Conservation (phyloP, 2,329 filamentous ascomycete genomes). For the Tolypocladium cylindrosporum region DNA sequence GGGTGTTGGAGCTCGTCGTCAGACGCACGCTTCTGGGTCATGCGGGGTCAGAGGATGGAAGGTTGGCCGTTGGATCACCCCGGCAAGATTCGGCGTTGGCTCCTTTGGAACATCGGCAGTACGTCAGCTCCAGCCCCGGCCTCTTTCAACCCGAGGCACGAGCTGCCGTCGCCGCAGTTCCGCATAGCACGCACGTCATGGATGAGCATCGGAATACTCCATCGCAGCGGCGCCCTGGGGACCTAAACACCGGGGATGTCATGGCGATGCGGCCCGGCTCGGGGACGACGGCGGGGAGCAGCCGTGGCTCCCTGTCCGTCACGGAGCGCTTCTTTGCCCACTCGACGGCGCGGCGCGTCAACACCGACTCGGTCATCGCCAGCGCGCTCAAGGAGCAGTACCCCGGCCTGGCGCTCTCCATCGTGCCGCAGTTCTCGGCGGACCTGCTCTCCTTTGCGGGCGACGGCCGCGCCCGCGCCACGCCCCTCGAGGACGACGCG, state of each 20-base stretch:
- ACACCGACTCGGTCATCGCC: slow-evolving; percentile 32
- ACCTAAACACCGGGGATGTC: too few species aligned
- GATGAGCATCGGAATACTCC: not conserved
- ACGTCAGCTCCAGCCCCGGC: not conserved
- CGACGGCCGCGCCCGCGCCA: slow-evolving; percentile 25
- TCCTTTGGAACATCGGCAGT: not conserved
- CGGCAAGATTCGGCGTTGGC: not conserved
- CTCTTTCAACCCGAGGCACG: not conserved
- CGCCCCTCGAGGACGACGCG: slow-evolving; percentile 14
- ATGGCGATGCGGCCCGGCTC: not conserved
- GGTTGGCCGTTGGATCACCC: too few species aligned
- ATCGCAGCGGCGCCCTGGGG: not conserved
- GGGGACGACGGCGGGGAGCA: too few species aligned
- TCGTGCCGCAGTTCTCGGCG: slow-evolving; percentile 20
- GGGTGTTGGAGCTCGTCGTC: too few species aligned
- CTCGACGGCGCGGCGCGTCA: slow-evolving; percentile 26
- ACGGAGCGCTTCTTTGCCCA: slow-evolving; percentile 22
- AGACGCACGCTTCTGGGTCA: too few species aligned
- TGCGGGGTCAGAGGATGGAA: too few species aligned
- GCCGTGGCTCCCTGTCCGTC: not conserved
- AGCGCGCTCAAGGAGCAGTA: slow-evolving; percentile 30
- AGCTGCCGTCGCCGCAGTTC: too few species aligned
- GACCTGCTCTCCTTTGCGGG: slow-evolving; percentile 32
- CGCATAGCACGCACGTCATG: not conserved
- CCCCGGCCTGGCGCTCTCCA: slow-evolving; percentile 29